These are phyloP conservation scores for Fragilaria crotonensis DNA, from an alignment of 108 stramenopile species.

Conservation along the genomic window DNA sequence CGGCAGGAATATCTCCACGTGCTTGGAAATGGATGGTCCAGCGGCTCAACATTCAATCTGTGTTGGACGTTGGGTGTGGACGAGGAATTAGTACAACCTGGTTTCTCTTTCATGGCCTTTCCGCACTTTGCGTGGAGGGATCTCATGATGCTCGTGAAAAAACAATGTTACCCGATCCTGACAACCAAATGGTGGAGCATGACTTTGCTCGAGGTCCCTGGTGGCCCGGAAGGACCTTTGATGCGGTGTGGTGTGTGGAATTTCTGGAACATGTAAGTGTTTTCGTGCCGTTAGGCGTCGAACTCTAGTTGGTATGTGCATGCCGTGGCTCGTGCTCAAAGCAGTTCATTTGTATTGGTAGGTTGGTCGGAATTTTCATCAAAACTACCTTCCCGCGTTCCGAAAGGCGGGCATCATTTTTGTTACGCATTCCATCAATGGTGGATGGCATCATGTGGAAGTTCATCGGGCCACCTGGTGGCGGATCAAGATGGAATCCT, in stretches of 20 bases:
- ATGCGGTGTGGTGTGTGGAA: slow-evolving; percentile 65
- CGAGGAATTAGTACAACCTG: slow-evolving; percentile 45
- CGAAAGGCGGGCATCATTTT: slow-evolving; percentile 75
- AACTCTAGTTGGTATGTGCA: slow-evolving; percentile 3
- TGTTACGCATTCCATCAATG: slow-evolving; percentile 53
- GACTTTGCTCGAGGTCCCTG: slow-evolving; percentile 55
- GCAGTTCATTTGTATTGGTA: not conserved
- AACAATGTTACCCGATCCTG: slow-evolving; percentile 31
- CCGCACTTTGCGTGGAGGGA: slow-evolving; percentile 51
- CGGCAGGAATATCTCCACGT: slow-evolving; percentile 23
- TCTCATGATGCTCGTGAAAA: slow-evolving; percentile 46
- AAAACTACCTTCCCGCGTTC: slow-evolving; percentile 71
- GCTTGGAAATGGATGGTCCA: slow-evolving; percentile 40
- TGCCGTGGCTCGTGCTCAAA: slow-evolving; percentile 29
- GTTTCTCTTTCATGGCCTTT: slow-evolving; percentile 47
- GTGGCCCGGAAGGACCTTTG: slow-evolving; percentile 61
- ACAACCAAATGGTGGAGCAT: slow-evolving; percentile 35
- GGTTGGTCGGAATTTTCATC: slow-evolving; percentile 56
- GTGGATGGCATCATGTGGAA: slow-evolving; percentile 76
- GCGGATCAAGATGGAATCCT: slow-evolving; percentile 45
- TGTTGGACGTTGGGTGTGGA: slow-evolving; percentile 66
- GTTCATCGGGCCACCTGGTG: slow-evolving; percentile 57
- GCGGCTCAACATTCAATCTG: slow-evolving; percentile 34
- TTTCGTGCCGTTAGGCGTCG: not conserved
- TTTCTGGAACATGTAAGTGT: slow-evolving; percentile 21